These are phyloP conservation scores for Hymenoscyphus repandus DNA, from an alignment of 2,329 filamentous ascomycete genomes.

Conservation along the genomic window DNA sequence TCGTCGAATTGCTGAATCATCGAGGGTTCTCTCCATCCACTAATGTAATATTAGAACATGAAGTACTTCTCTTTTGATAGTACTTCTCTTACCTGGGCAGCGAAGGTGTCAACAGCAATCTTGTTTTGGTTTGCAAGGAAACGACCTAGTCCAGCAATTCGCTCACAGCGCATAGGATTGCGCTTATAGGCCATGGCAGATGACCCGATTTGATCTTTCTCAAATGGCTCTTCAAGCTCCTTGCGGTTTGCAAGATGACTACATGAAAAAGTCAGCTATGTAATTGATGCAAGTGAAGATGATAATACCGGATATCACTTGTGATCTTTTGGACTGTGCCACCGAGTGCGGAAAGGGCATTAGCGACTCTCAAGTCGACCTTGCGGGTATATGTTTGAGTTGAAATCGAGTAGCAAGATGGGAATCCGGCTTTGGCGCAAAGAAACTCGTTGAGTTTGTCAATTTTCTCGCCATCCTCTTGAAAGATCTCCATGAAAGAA, in stretches of 20 bases:
- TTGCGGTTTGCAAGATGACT: constrained; percentile 69
- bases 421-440: constrained; percentile 49
- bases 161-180: constrained; percentile 45
- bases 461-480: constrained; percentile 44
- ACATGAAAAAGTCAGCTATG: background rate
- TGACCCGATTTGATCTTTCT: constrained; percentile 71
- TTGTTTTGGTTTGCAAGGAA: constrained; percentile 36
- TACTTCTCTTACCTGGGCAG: constrained; percentile 58
- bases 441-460: constrained; percentile 49
- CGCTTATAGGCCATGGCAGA: constrained; percentile 51
- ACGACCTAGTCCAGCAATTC: constrained; percentile 42
- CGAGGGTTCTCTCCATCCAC: constrained; percentile 51
- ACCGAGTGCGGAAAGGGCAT: constrained; percentile 74
- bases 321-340: constrained; percentile 73
- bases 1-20: constrained; percentile 63
- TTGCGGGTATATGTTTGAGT: constrained; percentile 70
- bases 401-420: constrained; percentile 40
- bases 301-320: constrained; percentile 53
- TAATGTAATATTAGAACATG: background rate
- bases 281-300: background rate
- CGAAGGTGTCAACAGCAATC: constrained; percentile 53
- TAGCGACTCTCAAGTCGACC: constrained; percentile 74
- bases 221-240: constrained; percentile 81
- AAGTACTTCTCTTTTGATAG: background rate
- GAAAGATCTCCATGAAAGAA: constrained; percentile 38